These are phyloP conservation scores for Aspergillus japonicus DNA, from an alignment of 2,329 filamentous ascomycete species.

Conservation along the genomic window DNA sequence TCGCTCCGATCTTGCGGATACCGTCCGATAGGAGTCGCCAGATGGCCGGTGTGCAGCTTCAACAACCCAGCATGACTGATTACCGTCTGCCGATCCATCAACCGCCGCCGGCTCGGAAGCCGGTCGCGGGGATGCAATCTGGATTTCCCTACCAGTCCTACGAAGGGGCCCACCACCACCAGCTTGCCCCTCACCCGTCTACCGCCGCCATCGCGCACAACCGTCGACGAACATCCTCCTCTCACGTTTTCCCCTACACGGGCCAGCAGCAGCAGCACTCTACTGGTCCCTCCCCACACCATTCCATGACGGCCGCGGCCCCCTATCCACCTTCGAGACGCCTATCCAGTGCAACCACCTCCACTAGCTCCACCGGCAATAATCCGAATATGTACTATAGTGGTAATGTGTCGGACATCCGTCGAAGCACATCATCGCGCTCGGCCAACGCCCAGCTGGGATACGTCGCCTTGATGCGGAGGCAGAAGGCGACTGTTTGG, in stretches of 20 bases:
- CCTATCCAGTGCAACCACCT: slow-evolving; percentile 42
- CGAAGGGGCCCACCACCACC: slow-evolving; percentile 23
- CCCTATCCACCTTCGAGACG: slow-evolving; percentile 32
- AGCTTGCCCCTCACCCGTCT: slow-evolving; percentile 29
- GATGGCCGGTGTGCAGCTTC: slow-evolving; percentile 31
- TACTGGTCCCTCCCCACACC: slow-evolving; percentile 25
- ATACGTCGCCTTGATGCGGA: slow-evolving; percentile 93
- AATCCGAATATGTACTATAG: slow-evolving; percentile 24
- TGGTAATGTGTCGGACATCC: slow-evolving; percentile 39
- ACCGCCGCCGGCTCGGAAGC: slow-evolving; percentile 32
- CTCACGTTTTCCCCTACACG: slow-evolving; percentile 31
- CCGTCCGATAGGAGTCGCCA: slow-evolving; percentile 8
- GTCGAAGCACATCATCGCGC: slow-evolving; percentile 77
- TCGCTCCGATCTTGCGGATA: not conserved
- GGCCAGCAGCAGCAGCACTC: slow-evolving; percentile 27
- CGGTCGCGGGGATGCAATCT: slow-evolving; percentile 24
- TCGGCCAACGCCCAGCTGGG: slow-evolving; percentile 67
- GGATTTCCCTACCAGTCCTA: slow-evolving; percentile 29
- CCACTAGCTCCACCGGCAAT: slow-evolving; percentile 41
- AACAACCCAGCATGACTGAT: slow-evolving; percentile 35
- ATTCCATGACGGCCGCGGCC: slow-evolving; percentile 26
- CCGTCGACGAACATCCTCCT: slow-evolving; percentile 44
- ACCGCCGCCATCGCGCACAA: slow-evolving; percentile 30
- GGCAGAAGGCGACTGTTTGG: slow-evolving; percentile 98
- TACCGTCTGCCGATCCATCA: slow-evolving; percentile 39